Percentiles rank a stretch among this genome's conserved stretches.
phyloP scores from a whole-genome alignment of 208 protist genomes.

The Entamoeba invadens region DNA sequence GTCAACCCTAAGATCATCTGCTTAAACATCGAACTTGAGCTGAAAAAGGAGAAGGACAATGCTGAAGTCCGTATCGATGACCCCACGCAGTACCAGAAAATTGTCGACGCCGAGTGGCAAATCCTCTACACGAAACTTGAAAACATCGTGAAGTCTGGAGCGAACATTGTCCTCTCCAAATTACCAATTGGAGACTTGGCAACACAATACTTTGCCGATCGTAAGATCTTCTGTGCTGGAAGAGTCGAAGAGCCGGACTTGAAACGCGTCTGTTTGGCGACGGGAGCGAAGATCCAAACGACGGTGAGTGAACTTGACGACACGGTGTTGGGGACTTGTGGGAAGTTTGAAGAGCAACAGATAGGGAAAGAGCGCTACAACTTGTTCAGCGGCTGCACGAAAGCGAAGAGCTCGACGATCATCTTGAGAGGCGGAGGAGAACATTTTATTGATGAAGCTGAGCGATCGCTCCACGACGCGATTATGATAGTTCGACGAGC shows the following conservation, averaged over 20 bases:
- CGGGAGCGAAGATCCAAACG: slow-evolving; percentile 81
- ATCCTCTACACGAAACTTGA: slow-evolving; percentile 99
- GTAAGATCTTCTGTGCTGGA: slow-evolving; percentile 96
- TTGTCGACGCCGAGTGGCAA: slow-evolving; percentile 98
- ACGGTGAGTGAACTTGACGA: slow-evolving; percentile 76
- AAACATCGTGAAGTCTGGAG: slow-evolving; percentile 82
- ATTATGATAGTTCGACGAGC: slow-evolving; percentile 95
- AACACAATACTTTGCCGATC: slow-evolving; percentile 98
- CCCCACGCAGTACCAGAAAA: slow-evolving; percentile 87
- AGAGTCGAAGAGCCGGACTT: slow-evolving; percentile 85
- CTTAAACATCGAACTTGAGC: slow-evolving; percentile 98
- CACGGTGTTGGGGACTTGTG: slow-evolving; percentile 77
- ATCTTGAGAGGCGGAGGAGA: slow-evolving; percentile 86
- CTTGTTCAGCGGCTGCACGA: slow-evolving; percentile 87
- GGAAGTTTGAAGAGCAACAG: slow-evolving; percentile 91
- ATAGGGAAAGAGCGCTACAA: slow-evolving; percentile 91
- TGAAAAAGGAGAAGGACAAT: slow-evolving; percentile 98
- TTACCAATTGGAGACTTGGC: slow-evolving; percentile 98
- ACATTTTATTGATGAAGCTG: slow-evolving; percentile 94
- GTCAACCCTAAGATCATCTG: slow-evolving; percentile 84
- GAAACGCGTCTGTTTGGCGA: slow-evolving; percentile 41
- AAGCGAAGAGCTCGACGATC: slow-evolving; percentile 65
- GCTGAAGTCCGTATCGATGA: slow-evolving; percentile 92
- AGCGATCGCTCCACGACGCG: slow-evolving; percentile 97
- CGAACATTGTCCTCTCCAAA: slow-evolving; percentile 87